Evolutionary conservation across 108 stramenopile genomes (phyloP).

Genomic region (Hondaea fermentalgiana): DNA sequence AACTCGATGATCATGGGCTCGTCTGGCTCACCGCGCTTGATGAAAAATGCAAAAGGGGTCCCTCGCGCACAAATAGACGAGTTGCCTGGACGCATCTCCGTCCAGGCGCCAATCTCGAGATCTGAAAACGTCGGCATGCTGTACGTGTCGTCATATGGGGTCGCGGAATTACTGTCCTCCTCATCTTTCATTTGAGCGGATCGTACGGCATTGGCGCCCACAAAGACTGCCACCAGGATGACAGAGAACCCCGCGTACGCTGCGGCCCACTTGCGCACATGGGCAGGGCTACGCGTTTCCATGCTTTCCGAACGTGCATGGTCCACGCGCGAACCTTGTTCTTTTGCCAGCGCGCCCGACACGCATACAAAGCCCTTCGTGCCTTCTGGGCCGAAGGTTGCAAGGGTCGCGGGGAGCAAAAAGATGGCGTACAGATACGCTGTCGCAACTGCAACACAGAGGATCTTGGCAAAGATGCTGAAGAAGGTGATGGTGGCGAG

Average conservation of each 20-base stretch:
- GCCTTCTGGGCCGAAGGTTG: neutral
- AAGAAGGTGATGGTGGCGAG: neutral
- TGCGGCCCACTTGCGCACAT: too few species aligned
- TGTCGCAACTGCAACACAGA: neutral
- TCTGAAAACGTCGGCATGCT: neutral
- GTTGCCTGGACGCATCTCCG: neutral
- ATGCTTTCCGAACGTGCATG: too few species aligned
- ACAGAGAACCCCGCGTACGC: too few species aligned
- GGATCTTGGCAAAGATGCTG: neutral
- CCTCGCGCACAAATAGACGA: neutral
- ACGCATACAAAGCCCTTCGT: neutral
- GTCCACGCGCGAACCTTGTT: too few species aligned
- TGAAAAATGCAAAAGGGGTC: neutral
- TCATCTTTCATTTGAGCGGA: too few species aligned
- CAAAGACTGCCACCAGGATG: too few species aligned
- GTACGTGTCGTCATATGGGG: too few species aligned
- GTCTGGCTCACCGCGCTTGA: neutral
- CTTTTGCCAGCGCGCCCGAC: too few species aligned
- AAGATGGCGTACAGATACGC: neutral
- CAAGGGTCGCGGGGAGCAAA: neutral
- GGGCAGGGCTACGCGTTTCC: too few species aligned
- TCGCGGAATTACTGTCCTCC: too few species aligned
- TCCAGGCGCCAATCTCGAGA: neutral
- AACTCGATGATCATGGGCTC: neutral
- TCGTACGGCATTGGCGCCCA: too few species aligned